A percentile compares a stretch with the other conserved stretches of the same genome.
These are phyloP conservation scores for Zygotorulaspora sp. DNA, from an alignment of 805 yeast species.

Conservation along the genomic window DNA sequence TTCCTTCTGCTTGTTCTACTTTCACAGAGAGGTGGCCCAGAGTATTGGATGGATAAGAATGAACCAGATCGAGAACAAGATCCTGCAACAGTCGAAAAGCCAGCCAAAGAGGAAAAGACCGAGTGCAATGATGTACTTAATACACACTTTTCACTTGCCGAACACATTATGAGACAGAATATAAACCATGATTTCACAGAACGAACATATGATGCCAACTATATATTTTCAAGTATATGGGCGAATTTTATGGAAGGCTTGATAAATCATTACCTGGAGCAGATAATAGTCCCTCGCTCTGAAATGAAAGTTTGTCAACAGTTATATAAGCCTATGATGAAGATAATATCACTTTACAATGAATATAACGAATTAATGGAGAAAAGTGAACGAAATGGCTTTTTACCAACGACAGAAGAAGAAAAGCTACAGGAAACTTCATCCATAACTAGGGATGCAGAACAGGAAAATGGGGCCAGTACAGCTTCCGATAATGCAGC, in stretches of 20 bases:
- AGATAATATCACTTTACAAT: conserved; percentile 34
- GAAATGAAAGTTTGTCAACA: conserved; percentile 38
- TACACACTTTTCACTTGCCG: conserved; percentile 27
- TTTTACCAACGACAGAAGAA: conserved; percentile 19
- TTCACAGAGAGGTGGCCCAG: conserved; percentile 36
- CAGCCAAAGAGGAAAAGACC: conserved; percentile 1
- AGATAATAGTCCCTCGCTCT: conserved; percentile 34
- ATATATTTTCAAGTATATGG: conserved; percentile 37
- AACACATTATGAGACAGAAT: conserved; percentile 33
- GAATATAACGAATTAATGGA: conserved; percentile 36
- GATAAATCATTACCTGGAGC: conserved; percentile 36
- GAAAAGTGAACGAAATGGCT: conserved; percentile 35
- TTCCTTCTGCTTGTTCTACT: conserved; percentile 31
- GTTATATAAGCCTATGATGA: conserved; percentile 37
- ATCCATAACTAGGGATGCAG: background rate
- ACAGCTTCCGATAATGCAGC: conserved; percentile 20
- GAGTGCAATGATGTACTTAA: conserved; percentile 5
- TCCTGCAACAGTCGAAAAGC: conserved; percentile 3
- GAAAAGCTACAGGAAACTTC: conserved; percentile 1
- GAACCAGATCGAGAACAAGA: conserved; percentile 13
- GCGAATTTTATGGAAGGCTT: conserved; percentile 39
- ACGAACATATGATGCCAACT: conserved; percentile 31
- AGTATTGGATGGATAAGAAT: conserved; percentile 33
- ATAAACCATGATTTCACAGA: conserved; percentile 34
- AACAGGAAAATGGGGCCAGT: background rate